Evolutionary conservation across 176 grass and related monocot species (phyloP).

Genomic region (Raddia distichophylla): DNA sequence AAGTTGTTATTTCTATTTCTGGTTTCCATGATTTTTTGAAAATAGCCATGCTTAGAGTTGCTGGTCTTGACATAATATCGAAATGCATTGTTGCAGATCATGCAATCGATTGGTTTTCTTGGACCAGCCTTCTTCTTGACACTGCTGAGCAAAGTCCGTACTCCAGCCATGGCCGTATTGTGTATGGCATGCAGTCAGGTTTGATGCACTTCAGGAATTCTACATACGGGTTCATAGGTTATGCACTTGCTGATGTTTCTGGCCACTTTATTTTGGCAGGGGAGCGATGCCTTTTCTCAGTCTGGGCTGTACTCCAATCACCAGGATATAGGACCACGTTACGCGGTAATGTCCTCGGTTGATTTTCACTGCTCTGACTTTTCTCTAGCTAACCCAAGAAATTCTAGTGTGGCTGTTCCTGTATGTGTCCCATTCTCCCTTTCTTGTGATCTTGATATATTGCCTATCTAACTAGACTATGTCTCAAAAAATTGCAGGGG

Average conservation of each 20-base stretch:
- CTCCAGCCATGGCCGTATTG: conserved; percentile 79
- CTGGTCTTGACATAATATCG: conserved; percentile 7
- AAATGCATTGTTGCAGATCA: conserved; percentile 61
- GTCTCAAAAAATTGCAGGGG: conserved; percentile 49
- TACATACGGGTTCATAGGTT: not conserved
- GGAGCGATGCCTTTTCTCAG: conserved; percentile 93
- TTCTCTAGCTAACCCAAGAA: conserved; percentile 1
- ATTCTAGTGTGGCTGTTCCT: conserved; percentile 3
- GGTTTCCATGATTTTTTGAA: conserved; percentile 24
- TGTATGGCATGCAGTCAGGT: conserved; percentile 99
- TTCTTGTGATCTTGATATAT: conserved; percentile 21
- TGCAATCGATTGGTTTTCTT: conserved; percentile 98
- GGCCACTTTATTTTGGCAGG: conserved; percentile 46
- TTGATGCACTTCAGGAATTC: conserved; percentile 35
- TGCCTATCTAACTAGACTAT: conserved; percentile 26
- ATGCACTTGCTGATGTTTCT: not conserved
- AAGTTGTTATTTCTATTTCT: conserved; percentile 27
- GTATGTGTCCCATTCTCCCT: not conserved
- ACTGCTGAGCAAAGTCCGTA: conserved; percentile 65
- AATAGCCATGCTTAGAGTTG: not conserved
- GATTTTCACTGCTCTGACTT: conserved; percentile 18
- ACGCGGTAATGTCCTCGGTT: conserved; percentile 59
- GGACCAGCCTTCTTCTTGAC: conserved; percentile 91
- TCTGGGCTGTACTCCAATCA: conserved; percentile 97
- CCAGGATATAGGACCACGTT: conserved; percentile 95